Base-by-base conservation (phyloP, 108 stramenopile species). In the Nitzschia sp. region DNA sequence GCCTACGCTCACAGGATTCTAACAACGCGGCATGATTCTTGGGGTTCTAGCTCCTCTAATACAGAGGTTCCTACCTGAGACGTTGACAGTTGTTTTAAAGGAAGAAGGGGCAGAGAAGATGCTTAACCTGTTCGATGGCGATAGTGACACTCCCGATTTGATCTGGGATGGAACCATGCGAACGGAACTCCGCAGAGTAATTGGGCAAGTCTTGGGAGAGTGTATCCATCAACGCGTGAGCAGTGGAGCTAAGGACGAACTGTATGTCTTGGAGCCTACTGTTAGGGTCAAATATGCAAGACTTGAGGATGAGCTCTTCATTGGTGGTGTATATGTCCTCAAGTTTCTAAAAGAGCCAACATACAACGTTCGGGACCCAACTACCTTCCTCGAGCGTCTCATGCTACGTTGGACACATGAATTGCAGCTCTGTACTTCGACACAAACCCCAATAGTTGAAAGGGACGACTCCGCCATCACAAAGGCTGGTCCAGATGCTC, bases 341-440 rank as follows among this genome's bases (percentile, higher is more conserved):
- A 72, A 86, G 50, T 93, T 89, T 69, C 60, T 93, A 66, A 88
- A 93, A 75, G 83, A 93, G 57, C 88, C 92, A 10, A 88, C 88
- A 14, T 93, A 73, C 82, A 84, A 82, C 26, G 67, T 93, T 41
- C 80, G 83, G 7, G 83, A 93, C 62, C 85, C 92, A 7, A 83
- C 71, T 10, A 44, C 73, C 14, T 93, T 93, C 61, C 65, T 90
- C 20, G 89, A 90, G 60, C 44, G 61, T 43, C 51, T 82, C 8
- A 65, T 85, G 42, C 79, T 73, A 42, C 71, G 86, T 44, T 87
- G 86, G 84, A 61, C 53, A 25, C 69, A 81, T 34, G 86, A 87
- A 52, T 65, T 90, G n/a, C 57, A 74, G 52, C 71, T 67, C 48
- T 67, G 71, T 52, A 65, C 73, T 3, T 71, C 59, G 6, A 75